Base-by-base conservation (phyloP, 2,329 filamentous ascomycete genomes). In the Trichoderma brevicompactum region DNA sequence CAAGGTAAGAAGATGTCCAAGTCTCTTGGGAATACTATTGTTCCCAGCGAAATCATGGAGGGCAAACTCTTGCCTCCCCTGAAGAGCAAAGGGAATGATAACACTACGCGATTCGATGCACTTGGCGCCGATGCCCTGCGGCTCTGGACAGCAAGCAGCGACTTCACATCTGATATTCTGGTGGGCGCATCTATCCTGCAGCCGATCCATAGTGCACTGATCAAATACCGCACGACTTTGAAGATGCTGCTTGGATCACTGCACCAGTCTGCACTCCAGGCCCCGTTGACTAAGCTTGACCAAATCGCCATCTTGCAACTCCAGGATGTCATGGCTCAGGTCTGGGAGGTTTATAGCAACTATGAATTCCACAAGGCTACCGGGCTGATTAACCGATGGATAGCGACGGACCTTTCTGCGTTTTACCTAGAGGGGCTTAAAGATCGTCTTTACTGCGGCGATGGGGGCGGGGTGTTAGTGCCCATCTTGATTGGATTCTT, bases 1-100 rank as follows among this genome's bases (percentile, higher is more conserved):
- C 81, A 91, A 41, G 94, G 94, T n/a, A 92, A 92, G 74, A 99
- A 99, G 77, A 99, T 99, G 95, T 97, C 94, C 75, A 99, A 99
- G 77, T 97, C 93, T 0, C 80, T 97, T 1, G 95, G 95, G 15
- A 99, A 99, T 73, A 89, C 91, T 34, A 88, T 98, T 64, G 84
- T 87, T 0, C 94, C 94, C 0, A 81, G 86, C 7, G 83, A 97
- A 68, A 93, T 99, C 69, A 95, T 97, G 82, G 87, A 92, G 60
- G 94, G 94, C 7, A 87, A 88, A 3, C 81, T 97, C 10, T 79
- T 96, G 13, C 90, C 91, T 6, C 87, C 89, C 0, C 74, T 89
- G 43, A 91, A 90, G 74, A 78, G 78, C 49, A 89, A 87, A 72
- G 80, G 80, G 52, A 89, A 89, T 10, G 68, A 71, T 48, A 68